Conservation (phyloP, 2,329 filamentous ascomycete species). For the Gaeumannomyces tritici region DNA sequence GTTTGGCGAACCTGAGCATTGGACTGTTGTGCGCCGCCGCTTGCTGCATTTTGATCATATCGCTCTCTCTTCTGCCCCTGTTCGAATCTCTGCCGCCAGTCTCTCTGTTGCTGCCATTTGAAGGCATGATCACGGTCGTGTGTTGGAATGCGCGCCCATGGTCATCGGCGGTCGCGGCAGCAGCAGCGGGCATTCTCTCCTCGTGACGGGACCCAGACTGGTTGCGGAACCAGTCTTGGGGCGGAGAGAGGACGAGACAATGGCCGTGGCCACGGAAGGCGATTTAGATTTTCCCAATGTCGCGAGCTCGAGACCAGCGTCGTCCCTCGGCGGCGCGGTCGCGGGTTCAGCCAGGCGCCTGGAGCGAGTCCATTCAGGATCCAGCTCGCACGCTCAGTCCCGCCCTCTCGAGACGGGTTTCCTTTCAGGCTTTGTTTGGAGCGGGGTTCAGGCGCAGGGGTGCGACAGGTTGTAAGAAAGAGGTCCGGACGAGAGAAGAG, state of each 20-base stretch:
- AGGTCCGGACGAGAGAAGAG: background rate
- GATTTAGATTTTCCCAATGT: background rate
- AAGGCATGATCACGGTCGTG: slow-evolving; percentile 32
- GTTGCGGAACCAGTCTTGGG: background rate
- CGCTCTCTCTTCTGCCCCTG: slow-evolving; percentile 7
- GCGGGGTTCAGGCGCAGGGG: background rate
- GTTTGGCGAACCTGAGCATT: slow-evolving; percentile 50
- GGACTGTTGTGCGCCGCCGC: slow-evolving; percentile 3
- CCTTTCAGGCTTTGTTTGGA: background rate
- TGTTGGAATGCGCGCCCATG: slow-evolving; percentile 30
- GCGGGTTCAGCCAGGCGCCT: slow-evolving; percentile 2
- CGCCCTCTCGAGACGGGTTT: background rate
- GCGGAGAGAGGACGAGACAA: background rate
- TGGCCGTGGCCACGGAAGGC: background rate
- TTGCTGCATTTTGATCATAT: slow-evolving; percentile 8
- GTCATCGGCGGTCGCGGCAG: slow-evolving; percentile 14
- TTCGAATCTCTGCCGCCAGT: slow-evolving; percentile 5
- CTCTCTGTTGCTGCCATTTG: slow-evolving; percentile 12
- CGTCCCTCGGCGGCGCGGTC: background rate
- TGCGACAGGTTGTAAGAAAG: background rate
- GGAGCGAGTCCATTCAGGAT: slow-evolving; percentile 2
- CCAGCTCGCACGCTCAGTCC: background rate
- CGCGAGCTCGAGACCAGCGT: background rate
- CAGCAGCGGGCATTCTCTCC: slow-evolving; percentile 23
- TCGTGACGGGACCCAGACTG: slow-evolving; percentile 14